Conservation (phyloP, 176 grass and related monocot species). For the Hordeum marinum region DNA sequence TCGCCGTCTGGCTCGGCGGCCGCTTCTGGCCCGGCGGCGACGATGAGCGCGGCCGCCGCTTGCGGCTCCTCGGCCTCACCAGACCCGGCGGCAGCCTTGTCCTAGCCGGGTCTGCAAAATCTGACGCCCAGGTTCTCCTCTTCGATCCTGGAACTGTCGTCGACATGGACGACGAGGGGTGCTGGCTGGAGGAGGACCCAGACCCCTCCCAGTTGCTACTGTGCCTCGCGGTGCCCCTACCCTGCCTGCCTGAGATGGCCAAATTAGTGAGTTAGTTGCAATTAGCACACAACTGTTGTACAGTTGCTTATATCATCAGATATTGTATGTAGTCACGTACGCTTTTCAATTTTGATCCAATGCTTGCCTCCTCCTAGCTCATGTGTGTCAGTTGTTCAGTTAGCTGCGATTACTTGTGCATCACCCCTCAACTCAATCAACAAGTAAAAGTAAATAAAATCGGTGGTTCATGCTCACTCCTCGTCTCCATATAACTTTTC, state of each 20-base stretch:
- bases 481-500: neutral
- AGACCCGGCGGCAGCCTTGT: neutral
- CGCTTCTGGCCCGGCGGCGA: conserved; percentile 22
- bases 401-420: neutral
- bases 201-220: conserved; percentile 45
- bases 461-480: neutral
- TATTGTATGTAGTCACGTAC: neutral
- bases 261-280: conserved; percentile 28
- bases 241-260: conserved; percentile 19
- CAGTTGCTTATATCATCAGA: conserved; percentile 22
- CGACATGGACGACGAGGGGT: conserved; percentile 22
- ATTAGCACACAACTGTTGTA: neutral
- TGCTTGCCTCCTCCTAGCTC: neutral
- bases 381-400: neutral
- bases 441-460: neutral
- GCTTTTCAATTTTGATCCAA: neutral
- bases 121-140: neutral
- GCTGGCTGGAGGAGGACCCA: neutral
- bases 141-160: neutral
- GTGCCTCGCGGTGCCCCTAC: conserved; percentile 54
- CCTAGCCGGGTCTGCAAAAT: neutral
- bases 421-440: neutral
- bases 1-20: conserved; percentile 39
- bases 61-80: neutral
- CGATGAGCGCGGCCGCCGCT: neutral